A percentile compares a stretch with the other conserved stretches of the same genome.
phyloP scores from a whole-genome alignment of 345 rosid species.

The Sisymbrium altissimum region DNA sequence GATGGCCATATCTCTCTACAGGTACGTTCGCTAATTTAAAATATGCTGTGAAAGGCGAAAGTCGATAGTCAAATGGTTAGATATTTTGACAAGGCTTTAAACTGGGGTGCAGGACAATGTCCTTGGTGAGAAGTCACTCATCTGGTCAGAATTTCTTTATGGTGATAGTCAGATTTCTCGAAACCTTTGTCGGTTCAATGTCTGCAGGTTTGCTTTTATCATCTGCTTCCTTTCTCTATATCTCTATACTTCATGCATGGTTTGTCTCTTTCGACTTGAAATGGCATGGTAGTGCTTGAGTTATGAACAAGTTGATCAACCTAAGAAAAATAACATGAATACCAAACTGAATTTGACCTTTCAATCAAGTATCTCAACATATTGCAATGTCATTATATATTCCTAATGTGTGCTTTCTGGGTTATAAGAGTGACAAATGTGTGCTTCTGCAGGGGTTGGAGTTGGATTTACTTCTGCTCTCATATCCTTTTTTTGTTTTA shows the following conservation, averaged over 20 bases:
- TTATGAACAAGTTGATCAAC: conserved; percentile 3
- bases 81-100: conserved; percentile 22
- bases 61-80: conserved; percentile 3
- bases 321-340: neutral
- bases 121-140: conserved; percentile 70
- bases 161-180: conserved; percentile 88
- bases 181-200: conserved; percentile 95
- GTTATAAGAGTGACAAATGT: conserved; percentile 23
- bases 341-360: neutral
- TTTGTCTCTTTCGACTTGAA: neutral
- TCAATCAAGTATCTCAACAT: conserved; percentile 1
- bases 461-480: conserved; percentile 96
- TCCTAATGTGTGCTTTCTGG: neutral
- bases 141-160: conserved; percentile 74
- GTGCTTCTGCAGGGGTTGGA: conserved; percentile 75
- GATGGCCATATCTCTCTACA: conserved; percentile 98
- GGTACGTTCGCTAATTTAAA: conserved; percentile 45
- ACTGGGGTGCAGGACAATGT: conserved; percentile 82
- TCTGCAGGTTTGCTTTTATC: conserved; percentile 69
- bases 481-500: conserved; percentile 66
- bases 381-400: conserved; percentile 6
- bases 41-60: conserved; percentile 6
- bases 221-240: conserved; percentile 3
- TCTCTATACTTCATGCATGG: conserved; percentile 4
- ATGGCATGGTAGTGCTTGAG: conserved; percentile 9